Base-by-base conservation (phyloP, 805 yeast species). In the Blastobotrys muscicola region DNA sequence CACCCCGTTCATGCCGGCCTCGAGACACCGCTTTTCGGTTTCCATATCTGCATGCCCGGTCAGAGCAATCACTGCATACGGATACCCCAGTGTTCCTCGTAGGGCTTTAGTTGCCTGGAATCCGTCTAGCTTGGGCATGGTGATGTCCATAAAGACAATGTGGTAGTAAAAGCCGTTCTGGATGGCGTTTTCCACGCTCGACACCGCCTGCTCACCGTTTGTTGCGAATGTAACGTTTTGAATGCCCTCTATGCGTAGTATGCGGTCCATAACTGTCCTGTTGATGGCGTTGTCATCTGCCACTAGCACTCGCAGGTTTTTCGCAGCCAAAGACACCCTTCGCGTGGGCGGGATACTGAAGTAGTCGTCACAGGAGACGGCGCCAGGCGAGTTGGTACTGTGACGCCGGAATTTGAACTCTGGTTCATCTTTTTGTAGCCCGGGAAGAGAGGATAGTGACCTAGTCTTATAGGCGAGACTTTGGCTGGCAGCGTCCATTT, bases 21-120 rank as follows among this genome's bases (percentile, higher is more conserved):
- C 81, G 45, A 84, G 59, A 61, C 97, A 89, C 29, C 48, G 49
- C 51, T 78, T 80, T 33, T 83, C 87, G 56, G 89, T 92, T 38
- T 89, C 80, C 50, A 85, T 87, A 61, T 90, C 97, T 0, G 97
- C 96, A 68, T 83, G 90, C 1, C 97, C 97, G 0, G 97, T 89
- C 44, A 92, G 71, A 0, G 97, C 97, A 33, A 90, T 92, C 46
- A 92, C 87, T 0, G 97, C 96, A 5, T 75, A 73, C 1, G 59
- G 58, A 56, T 74, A 84, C 4, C 71, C 66, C 47, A 83, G 60
- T 36, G 82, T 79, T 12, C 68, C 63, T 37, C 96, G 69, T 31
- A 90, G 82, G 56, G 74, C 69, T 47, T 69, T 76, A 0, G 97
- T 87, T 0, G 97, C 95, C 20, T 78, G 69, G 29, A 89, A 65